These are phyloP conservation scores for Trichoderma virens DNA, from an alignment of 495 filamentous ascomycete genomes.

Conservation along the genomic window DNA sequence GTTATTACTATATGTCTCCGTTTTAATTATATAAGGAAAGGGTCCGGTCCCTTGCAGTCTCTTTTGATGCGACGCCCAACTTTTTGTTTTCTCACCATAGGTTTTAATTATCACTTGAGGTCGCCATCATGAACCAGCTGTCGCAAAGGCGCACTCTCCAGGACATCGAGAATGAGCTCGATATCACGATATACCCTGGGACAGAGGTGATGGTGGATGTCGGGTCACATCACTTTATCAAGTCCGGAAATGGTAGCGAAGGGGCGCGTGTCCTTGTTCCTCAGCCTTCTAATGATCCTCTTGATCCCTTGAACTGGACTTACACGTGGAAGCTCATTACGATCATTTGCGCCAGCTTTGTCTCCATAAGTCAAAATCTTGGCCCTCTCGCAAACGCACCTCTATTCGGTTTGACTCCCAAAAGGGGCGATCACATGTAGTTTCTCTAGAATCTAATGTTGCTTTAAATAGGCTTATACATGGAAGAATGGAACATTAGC, in stretches of 20 bases:
- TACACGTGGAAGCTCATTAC: conserved; percentile 37
- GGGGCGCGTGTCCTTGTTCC: conserved; percentile 42
- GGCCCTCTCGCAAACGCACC: conserved; percentile 50
- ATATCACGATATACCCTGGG: conserved; percentile 50
- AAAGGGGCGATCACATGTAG: not conserved
- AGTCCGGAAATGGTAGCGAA: conserved; percentile 18
- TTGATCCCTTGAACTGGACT: conserved; percentile 52
- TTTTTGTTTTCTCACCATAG: not conserved
- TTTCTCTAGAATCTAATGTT: not conserved
- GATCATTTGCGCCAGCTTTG: conserved; percentile 32
- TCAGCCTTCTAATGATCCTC: conserved; percentile 42
- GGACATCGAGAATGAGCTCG: conserved; percentile 35
- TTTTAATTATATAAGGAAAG: no score
- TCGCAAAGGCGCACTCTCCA: conserved; percentile 4
- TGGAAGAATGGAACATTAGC: conserved; percentile 36
- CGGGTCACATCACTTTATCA: conserved; percentile 49
- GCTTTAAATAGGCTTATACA: conserved; percentile 22
- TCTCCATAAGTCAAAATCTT: conserved; percentile 46
- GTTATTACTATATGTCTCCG: no score
- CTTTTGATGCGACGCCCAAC: no score
- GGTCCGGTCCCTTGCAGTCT: no score
- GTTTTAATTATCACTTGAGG: not conserved
- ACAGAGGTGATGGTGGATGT: conserved; percentile 58
- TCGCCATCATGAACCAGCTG: not conserved
- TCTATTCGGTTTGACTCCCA: conserved; percentile 31